Conservation (phyloP, 768 basidiomycete genomes). For the Tricholoma terreum region DNA sequence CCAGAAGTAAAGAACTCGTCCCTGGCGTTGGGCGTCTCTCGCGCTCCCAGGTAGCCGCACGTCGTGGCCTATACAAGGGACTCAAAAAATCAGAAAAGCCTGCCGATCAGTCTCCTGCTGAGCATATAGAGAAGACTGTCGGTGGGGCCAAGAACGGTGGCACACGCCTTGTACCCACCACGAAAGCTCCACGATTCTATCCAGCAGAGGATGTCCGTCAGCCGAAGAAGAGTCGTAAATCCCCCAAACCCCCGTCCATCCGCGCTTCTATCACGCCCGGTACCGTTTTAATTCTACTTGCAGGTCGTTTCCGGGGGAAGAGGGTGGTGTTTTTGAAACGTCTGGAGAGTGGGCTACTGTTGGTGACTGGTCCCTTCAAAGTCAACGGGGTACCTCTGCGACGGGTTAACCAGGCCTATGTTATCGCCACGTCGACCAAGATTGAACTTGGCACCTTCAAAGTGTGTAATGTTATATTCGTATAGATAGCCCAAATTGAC, state of each 20-base stretch:
- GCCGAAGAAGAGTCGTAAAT: slow-evolving; percentile 92
- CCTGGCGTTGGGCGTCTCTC: slow-evolving; percentile 81
- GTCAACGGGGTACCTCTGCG: slow-evolving; percentile 97
- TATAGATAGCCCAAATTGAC: background rate
- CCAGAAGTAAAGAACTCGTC: slow-evolving; percentile 82
- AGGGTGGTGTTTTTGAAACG: slow-evolving; percentile 98
- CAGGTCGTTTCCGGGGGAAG: slow-evolving; percentile 97
- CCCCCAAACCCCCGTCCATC: slow-evolving; percentile 71
- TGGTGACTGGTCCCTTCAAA: slow-evolving; percentile 98
- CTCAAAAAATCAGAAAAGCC: slow-evolving; percentile 72
- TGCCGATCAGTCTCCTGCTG: slow-evolving; percentile 53
- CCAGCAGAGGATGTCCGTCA: slow-evolving; percentile 90
- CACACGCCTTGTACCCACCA: slow-evolving; percentile 81
- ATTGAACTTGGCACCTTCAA: slow-evolving; percentile 73
- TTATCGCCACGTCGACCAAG: slow-evolving; percentile 96
- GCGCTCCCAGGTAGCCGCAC: slow-evolving; percentile 75
- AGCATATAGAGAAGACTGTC: slow-evolving; percentile 74
- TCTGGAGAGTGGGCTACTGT: slow-evolving; percentile 83
- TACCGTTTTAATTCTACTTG: slow-evolving; percentile 92
- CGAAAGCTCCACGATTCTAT: slow-evolving; percentile 89
- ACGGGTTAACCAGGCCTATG: slow-evolving; percentile 98
- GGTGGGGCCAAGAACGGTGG: slow-evolving; percentile 90
- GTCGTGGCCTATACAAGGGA: slow-evolving; percentile 85
- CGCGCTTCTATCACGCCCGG: slow-evolving; percentile 91
- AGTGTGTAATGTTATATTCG: slow-evolving; percentile 42